A percentile compares a stretch with the other conserved stretches of the same genome.
Conservation (phyloP, 768 basidiomycete species). For the Agrocybe pediades region DNA sequence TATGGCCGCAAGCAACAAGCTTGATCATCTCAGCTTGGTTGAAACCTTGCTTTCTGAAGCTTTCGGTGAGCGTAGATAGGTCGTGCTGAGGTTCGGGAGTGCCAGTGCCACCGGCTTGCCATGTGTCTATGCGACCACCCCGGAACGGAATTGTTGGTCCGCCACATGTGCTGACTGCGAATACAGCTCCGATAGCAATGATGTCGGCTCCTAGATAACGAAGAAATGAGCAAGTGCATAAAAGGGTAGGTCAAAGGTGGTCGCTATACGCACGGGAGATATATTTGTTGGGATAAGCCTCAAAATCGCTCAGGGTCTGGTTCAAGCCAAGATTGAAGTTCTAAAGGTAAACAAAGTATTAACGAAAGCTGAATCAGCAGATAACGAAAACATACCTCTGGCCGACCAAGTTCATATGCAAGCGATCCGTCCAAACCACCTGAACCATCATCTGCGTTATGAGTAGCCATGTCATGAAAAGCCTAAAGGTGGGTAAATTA, state of each 20-base stretch:
- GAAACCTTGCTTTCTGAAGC: conserved; percentile 46
- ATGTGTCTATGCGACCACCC: conserved; percentile 49
- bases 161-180: conserved; percentile 49
- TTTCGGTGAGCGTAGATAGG: conserved; percentile 37
- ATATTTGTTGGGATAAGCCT: conserved; percentile 42
- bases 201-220: conserved; percentile 45
- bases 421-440: conserved; percentile 56
- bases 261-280: conserved; percentile 37
- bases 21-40: conserved; percentile 49
- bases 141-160: conserved; percentile 68
- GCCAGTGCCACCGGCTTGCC: conserved; percentile 25
- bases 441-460: conserved; percentile 43
- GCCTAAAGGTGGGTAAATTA: conserved; percentile 27
- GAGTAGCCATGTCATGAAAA: conserved; percentile 53
- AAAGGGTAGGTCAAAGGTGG: conserved; percentile 29
- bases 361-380: neutral
- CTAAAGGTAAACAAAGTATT: conserved; percentile 21
- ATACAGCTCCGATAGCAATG: conserved; percentile 55
- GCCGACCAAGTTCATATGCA: conserved; percentile 43
- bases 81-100: conserved; percentile 46
- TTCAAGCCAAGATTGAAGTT: conserved; percentile 51
- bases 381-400: conserved; percentile 34
- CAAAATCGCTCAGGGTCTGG: conserved; percentile 43
- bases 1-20: conserved; percentile 53
- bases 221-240: conserved; percentile 49